phyloP scores from a whole-genome alignment of 225 moss, liverwort and hornwort species.

The Rhytidiadelphus loreus region DNA sequence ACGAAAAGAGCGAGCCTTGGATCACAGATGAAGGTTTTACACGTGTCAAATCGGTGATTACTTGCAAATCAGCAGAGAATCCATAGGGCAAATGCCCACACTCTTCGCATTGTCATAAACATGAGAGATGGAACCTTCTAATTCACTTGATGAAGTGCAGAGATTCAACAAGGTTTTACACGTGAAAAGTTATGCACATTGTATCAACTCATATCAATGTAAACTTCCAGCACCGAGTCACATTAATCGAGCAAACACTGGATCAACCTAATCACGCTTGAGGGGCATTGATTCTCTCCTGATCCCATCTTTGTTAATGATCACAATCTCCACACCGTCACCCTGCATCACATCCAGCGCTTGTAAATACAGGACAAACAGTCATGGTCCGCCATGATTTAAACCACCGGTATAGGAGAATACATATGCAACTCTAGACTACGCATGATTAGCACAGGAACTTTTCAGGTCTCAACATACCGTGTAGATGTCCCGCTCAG shows the following conservation, averaged over 20 bases:
- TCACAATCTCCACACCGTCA: conserved; percentile 46
- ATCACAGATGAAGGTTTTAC: neutral
- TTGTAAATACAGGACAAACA: neutral
- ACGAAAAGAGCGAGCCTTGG: neutral
- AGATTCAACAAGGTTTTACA: neutral
- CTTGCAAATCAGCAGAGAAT: neutral
- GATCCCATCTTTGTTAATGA: conserved; percentile 36
- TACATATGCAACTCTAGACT: neutral
- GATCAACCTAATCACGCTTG: conserved; percentile 36
- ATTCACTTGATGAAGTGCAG: neutral
- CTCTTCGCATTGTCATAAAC: neutral
- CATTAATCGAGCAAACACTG: neutral
- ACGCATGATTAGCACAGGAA: neutral
- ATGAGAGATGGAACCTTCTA: neutral
- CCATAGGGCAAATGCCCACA: neutral
- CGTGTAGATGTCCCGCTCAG: conserved; percentile 95
- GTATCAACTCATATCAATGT: neutral
- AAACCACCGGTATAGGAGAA: neutral
- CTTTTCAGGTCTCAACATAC: neutral
- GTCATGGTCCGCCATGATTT: neutral
- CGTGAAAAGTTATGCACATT: conserved; percentile 15
- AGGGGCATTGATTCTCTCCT: conserved; percentile 48
- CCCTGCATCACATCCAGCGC: conserved; percentile 16
- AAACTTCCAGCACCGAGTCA: neutral
- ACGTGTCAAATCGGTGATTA: neutral